phyloP scores from a whole-genome alignment of 169 alveolate genomes.

The Eimeria sp. region DNA sequence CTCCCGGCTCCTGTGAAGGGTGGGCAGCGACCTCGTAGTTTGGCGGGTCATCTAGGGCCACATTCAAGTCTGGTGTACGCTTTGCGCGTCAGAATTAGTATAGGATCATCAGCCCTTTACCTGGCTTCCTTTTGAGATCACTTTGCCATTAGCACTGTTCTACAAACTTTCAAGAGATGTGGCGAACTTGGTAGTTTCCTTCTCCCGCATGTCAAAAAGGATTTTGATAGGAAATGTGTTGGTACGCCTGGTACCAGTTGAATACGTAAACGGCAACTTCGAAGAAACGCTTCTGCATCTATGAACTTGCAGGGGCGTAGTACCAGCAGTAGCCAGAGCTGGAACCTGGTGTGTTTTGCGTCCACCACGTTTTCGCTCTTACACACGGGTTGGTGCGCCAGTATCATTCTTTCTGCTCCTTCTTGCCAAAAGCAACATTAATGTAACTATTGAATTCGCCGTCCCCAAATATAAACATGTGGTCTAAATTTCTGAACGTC shows the following conservation, averaged over 20 bases:
- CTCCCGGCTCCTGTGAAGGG: too few relatives aligned
- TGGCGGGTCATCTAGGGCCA: too few relatives aligned
- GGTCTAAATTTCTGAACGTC: slow-evolving; percentile 69
- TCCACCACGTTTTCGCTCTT: neutral
- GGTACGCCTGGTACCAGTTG: slow-evolving; percentile 16
- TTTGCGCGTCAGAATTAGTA: too few relatives aligned
- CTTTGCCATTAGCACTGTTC: neutral
- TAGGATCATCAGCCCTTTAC: too few relatives aligned
- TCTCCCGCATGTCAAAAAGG: neutral
- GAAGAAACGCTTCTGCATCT: neutral
- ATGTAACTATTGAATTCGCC: slow-evolving; percentile 56
- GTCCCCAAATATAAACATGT: slow-evolving; percentile 79
- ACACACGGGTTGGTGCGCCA: neutral
- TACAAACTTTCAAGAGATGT: neutral
- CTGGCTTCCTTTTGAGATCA: too few relatives aligned
- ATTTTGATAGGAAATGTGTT: neutral
- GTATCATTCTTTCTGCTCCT: neutral
- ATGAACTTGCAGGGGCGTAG: neutral
- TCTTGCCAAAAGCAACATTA: slow-evolving; percentile 12
- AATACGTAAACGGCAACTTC: neutral
- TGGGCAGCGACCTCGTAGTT: too few relatives aligned
- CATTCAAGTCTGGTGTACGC: too few relatives aligned
- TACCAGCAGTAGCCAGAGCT: neutral
- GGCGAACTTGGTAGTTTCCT: neutral
- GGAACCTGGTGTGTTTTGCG: neutral